A percentile compares a stretch with the other conserved stretches of the same genome.
phyloP scores from a whole-genome alignment of 805 yeast genomes.

The Kodamaea hsintzibuensis region DNA sequence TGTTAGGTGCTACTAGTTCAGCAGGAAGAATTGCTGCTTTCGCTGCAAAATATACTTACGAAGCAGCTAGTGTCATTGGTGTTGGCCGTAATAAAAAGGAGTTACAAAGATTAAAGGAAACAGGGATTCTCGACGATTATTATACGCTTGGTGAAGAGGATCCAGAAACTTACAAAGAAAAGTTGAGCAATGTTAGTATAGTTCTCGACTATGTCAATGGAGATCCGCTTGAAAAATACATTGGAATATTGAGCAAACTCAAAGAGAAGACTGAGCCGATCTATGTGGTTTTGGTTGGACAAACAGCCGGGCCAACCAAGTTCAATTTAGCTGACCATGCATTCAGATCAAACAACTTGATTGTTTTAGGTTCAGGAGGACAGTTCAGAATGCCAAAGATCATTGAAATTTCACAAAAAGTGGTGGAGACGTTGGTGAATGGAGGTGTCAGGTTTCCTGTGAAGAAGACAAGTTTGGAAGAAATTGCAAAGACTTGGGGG shows the following conservation, averaged over 20 bases:
- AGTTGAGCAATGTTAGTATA: slow-evolving; percentile 9
- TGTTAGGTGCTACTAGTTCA: slow-evolving; percentile 13
- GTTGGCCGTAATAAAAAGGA: slow-evolving; percentile 7
- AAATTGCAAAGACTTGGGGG: slow-evolving; percentile 11
- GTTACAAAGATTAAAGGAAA: slow-evolving; percentile 3
- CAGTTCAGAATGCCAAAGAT: slow-evolving; percentile 1
- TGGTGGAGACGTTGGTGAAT: slow-evolving; percentile 5
- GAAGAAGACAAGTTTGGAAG: slow-evolving; percentile 1
- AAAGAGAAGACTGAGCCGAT: slow-evolving; percentile 6
- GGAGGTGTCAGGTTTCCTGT: slow-evolving; percentile 3
- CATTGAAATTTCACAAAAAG: not conserved
- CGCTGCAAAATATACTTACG: slow-evolving; percentile 9
- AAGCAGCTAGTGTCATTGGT: slow-evolving; percentile 11
- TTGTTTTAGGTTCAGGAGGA: slow-evolving; percentile 14
- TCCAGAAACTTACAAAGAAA: not conserved
- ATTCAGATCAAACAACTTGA: slow-evolving; percentile 12
- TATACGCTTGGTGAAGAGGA: slow-evolving; percentile 1
- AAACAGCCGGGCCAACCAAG: slow-evolving; percentile 9
- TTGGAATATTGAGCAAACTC: not conserved
- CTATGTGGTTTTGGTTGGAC: slow-evolving; percentile 13
- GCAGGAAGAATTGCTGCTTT: slow-evolving; percentile 12
- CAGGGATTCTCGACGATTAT: slow-evolving; percentile 7
- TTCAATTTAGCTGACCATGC: slow-evolving; percentile 5
- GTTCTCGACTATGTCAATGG: slow-evolving; percentile 15
- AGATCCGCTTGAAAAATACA: slow-evolving; percentile 3